Base-by-base conservation (phyloP, 2,329 filamentous ascomycete genomes). In the Amylocarpus encephaloides region DNA sequence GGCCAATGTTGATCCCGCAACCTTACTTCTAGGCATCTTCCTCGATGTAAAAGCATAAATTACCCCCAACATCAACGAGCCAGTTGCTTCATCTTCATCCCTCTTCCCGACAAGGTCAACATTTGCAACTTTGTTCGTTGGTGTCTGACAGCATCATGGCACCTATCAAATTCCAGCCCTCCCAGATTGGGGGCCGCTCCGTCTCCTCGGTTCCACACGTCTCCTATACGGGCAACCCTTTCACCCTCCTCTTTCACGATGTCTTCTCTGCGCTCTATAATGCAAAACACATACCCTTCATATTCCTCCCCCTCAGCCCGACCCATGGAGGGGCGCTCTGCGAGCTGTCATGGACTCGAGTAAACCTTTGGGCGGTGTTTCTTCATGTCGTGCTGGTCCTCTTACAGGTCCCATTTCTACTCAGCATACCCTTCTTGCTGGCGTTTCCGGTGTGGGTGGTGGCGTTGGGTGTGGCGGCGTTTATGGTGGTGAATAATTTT, bases 371-470 rank as follows among this genome's bases (percentile, higher is more conserved):
- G 57, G 77, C 75, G 50, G 64, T 88, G 18, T 60, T 67, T 13
- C 61, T 85, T 5, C 86, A 90, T 59, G 30, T 71, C 2, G 47
- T 86, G 36, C 72, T 89, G 3, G 62, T 75, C 29, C 47, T 83
- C 10, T 62, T 79, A n/a, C 85, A 89, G 67, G 56, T 79, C 0
- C 59, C 61, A 0, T 86, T 88, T 62, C 62, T 89, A 7, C 12
- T 85, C 0, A 73, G 73, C 0, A 61, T 89, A 2, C 78, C 83
- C 0, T 63, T 78, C 1, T 64, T 71, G 36, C 32, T 74, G 46
- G 54, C 79, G 48, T 54, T 76, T 55, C 75, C 73, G 19, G 62
- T 78, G 39, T 83, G 75, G 73, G 64, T 70, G 29, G 73, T 73
- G 1, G 46, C 58, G 13, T 7, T 59, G 6, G 67, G 64, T 5